Base-by-base conservation (phyloP, 176 grass and related monocot species). In the Avena atlantica region DNA sequence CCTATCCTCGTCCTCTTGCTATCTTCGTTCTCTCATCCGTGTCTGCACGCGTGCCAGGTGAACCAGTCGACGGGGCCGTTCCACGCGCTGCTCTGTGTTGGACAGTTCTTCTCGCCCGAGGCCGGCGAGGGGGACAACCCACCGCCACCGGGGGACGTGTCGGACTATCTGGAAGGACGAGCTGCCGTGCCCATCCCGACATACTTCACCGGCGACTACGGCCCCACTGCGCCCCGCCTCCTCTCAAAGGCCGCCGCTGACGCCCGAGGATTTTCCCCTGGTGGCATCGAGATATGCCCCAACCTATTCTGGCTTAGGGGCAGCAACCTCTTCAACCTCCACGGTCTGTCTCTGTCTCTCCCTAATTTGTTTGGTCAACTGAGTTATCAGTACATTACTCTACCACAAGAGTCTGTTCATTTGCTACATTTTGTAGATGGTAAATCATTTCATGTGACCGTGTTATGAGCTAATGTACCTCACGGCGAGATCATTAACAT, bases 291-390 rank as follows among this genome's bases (percentile, higher is more conserved):
- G 88, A 82, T 98, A 50, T 96, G 93, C 86, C 70, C 88, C 55
- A 96, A 98, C 86, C 88, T 98, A 25, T 98, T 92, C 87, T 98
- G 96, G 93, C 90, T 98, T 48, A 92, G 88, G 81, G 96, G 96
- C 82, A 95, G 93, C 78, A 91, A 88, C 36, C 88, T 85, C 81
- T 95, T 98, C 90, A 89, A 80, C 42, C 89, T 98, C 86, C 86
- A 89, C 52, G 96, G 96, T 95, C 13, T 65, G 36, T 70, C 52
- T 27, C 56, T 24, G 14, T 61, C 10, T 14, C 61, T 50, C 19
- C 25, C 72, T 71, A 44, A 53, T 64, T 71, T 70, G 59, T 78
- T 79, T 76, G 8, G 4, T 57, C 85, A 81, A 15, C 17, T 29
- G 27, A 66, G 10, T 16, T 36, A 9, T 66, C 44, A 51, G 1